Evolutionary conservation across 2,329 filamentous ascomycete species (phyloP), one percentile per base, ranked within the genome.

Genomic region (Calonectria henricotiae): DNA sequence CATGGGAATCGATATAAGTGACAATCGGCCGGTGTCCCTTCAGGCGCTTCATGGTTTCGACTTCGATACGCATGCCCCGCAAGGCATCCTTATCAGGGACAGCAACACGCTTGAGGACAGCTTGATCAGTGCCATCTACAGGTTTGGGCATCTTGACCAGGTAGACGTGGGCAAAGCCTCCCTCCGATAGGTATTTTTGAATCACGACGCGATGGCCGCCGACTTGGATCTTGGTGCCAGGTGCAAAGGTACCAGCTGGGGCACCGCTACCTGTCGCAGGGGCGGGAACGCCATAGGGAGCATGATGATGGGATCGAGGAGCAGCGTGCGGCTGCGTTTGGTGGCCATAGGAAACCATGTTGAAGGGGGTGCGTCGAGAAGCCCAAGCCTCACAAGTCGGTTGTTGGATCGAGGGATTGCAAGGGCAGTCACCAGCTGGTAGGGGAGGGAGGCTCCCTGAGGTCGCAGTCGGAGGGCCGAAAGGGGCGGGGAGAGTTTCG

Each of bases 41-140:
- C 78, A 99, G 89, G 84, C 96, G 95, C 91, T 99, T 99, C 96
- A 99, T 99, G 15, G 96, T 99, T 86, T 99, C 96, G 77, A 99
- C 96, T 87, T 99, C 96, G 75, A 92, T 98, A 82, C 96, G 92
- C 96, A 99, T 98, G 83, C 94, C 95, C 73, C 94, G 93, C 84
- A 99, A 87, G 69, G 96, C 91, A 74, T 97, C 94, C 87, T 97
- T 98, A 84, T 99, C 96, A 37, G 96, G 95, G 63, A 98, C 96
- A 41, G 96, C 96, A 69, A 99, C 96, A 80, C 96, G 89, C 88
- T 99, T 98, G 79, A 98, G 86, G 60, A 98, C 95, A 13, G 94
- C 95, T 77, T 91, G 87, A 77, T 97, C 93, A 74, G 93, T 92
- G 72, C 93, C 93, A 81, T 94, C 90, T 79, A 95, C 86, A 67